These are phyloP conservation scores for Phlyctochytrium bullatum DNA, from an alignment of 192 early-diverging fungal species.

Conservation along the genomic window DNA sequence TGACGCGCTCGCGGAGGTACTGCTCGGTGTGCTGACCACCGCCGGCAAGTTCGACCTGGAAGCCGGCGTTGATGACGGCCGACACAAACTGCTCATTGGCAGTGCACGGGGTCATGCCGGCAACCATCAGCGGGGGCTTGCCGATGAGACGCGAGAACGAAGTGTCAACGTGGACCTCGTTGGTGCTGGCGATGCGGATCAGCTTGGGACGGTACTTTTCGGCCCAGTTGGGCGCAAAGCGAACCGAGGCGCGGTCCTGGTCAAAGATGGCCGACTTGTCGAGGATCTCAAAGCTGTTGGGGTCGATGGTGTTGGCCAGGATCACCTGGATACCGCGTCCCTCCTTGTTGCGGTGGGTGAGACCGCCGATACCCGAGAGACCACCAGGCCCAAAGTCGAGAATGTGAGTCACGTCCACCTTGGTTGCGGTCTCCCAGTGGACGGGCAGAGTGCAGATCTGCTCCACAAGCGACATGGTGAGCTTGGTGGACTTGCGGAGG, in stretches of 20 bases:
- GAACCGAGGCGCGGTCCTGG: slow-evolving; percentile 67
- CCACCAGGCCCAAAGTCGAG: slow-evolving; percentile 95
- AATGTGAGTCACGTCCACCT: slow-evolving; percentile 75
- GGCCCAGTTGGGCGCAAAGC: slow-evolving; percentile 81
- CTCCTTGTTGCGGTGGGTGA: slow-evolving; percentile 84
- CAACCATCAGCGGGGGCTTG: slow-evolving; percentile 90
- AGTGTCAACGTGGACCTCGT: slow-evolving; percentile 80
- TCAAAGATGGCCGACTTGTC: slow-evolving; percentile 79
- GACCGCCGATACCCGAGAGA: slow-evolving; percentile 73
- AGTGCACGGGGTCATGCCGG: slow-evolving; percentile 92
- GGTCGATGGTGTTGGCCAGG: slow-evolving; percentile 66
- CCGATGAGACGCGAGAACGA: slow-evolving; percentile 80
- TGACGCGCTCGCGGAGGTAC: slow-evolving; percentile 66
- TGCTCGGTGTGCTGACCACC: slow-evolving; percentile 82
- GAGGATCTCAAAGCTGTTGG: slow-evolving; percentile 57
- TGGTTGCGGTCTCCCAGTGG: slow-evolving; percentile 69
- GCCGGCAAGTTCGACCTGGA: slow-evolving; percentile 86
- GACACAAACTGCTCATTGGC: slow-evolving; percentile 74
- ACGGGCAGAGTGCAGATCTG: slow-evolving; percentile 71
- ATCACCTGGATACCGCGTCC: slow-evolving; percentile 79
- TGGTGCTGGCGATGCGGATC: slow-evolving; percentile 64
- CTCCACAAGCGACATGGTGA: slow-evolving; percentile 68
- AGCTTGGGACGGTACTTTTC: slow-evolving; percentile 80
- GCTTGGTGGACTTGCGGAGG: slow-evolving; percentile 46
- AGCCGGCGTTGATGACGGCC: slow-evolving; percentile 86